These are phyloP conservation scores for Neurospora crassa DNA, from an alignment of 2,329 filamentous ascomycete genomes.

Conservation along the genomic window DNA sequence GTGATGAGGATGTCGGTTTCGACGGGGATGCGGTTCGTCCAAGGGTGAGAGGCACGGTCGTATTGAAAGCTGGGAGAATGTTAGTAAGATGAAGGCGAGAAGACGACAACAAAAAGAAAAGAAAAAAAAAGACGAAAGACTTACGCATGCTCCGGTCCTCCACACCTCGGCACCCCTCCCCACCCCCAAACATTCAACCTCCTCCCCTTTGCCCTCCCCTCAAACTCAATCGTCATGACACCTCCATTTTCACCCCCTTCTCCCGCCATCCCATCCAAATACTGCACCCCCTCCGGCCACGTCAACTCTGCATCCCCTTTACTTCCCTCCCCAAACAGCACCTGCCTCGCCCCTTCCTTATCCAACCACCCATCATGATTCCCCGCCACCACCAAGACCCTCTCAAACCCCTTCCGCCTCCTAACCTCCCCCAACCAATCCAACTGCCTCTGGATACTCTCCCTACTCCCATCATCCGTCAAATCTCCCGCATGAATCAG, in stretches of 20 bases:
- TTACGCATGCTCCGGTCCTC: constrained; percentile 57
- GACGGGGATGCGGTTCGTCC: constrained; percentile 59
- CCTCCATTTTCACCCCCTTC: constrained; percentile 48
- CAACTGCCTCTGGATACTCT: constrained; percentile 71
- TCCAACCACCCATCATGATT: constrained; percentile 85
- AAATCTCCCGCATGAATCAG: constrained; percentile 88
- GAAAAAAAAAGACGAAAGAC: not conserved
- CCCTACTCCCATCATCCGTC: constrained; percentile 59
- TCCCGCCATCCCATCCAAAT: constrained; percentile 60
- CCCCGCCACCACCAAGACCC: constrained; percentile 77
- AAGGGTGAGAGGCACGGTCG: constrained; percentile 52
- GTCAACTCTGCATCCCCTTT: constrained; percentile 34
- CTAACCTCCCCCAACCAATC: constrained; percentile 64
- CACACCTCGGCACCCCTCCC: constrained; percentile 68
- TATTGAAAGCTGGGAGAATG: constrained; percentile 59
- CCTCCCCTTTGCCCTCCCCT: constrained; percentile 33
- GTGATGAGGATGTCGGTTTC: constrained; percentile 74
- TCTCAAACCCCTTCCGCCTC: constrained; percentile 45
- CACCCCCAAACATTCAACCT: constrained; percentile 68
- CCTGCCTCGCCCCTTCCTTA: constrained; percentile 45
- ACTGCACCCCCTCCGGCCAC: constrained; percentile 60
- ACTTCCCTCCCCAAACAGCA: constrained; percentile 43
- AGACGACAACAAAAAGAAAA: not conserved
- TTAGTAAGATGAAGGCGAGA: not conserved
- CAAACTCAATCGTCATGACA: constrained; percentile 53